These are phyloP conservation scores for Parafenestella ontariensis DNA, from an alignment of 2,329 filamentous ascomycete species.

Conservation along the genomic window DNA sequence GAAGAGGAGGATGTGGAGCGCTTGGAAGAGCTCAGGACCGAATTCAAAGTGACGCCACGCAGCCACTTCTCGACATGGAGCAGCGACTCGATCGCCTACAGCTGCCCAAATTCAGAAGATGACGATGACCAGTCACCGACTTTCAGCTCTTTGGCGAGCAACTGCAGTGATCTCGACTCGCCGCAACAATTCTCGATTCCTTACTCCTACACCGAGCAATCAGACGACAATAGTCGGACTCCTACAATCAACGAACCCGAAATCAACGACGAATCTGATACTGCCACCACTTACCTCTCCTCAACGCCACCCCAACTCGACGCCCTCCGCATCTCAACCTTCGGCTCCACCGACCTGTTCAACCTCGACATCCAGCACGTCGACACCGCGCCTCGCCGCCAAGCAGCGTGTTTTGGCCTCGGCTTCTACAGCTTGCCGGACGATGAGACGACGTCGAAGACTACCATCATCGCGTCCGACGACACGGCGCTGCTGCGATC, in stretches of 20 bases:
- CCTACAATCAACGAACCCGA: slow-evolving; percentile 12
- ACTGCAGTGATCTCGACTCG: slow-evolving; percentile 33
- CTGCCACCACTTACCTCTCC: slow-evolving; percentile 15
- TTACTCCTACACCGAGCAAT: slow-evolving; percentile 26
- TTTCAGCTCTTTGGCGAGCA: slow-evolving; percentile 43
- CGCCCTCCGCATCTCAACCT: slow-evolving; percentile 34
- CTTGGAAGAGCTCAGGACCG: slow-evolving; percentile 12
- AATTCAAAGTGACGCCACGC: slow-evolving; percentile 25
- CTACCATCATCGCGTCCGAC: slow-evolving; percentile 39
- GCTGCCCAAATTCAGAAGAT: slow-evolving; percentile 34
- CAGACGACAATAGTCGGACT: slow-evolving; percentile 4
- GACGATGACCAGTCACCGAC: slow-evolving; percentile 38
- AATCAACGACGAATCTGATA: slow-evolving; percentile 12
- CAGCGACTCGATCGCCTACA: slow-evolving; percentile 34
- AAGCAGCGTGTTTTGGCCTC: slow-evolving; percentile 41
- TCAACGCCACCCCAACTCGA: slow-evolving; percentile 32
- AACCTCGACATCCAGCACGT: slow-evolving; percentile 30
- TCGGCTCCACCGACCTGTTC: slow-evolving; percentile 41
- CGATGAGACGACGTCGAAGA: slow-evolving; percentile 34
- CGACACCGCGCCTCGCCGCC: slow-evolving; percentile 33
- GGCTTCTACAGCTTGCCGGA: slow-evolving; percentile 46
- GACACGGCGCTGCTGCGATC: slow-evolving; percentile 7
- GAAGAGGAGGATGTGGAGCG: slow-evolving; percentile 24
- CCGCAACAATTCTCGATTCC: slow-evolving; percentile 27
- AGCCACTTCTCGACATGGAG: slow-evolving; percentile 47